A percentile compares a stretch with the other conserved stretches of the same genome.
Conservation (phyloP, 768 basidiomycete species). For the Lactifluus piperatus region DNA sequence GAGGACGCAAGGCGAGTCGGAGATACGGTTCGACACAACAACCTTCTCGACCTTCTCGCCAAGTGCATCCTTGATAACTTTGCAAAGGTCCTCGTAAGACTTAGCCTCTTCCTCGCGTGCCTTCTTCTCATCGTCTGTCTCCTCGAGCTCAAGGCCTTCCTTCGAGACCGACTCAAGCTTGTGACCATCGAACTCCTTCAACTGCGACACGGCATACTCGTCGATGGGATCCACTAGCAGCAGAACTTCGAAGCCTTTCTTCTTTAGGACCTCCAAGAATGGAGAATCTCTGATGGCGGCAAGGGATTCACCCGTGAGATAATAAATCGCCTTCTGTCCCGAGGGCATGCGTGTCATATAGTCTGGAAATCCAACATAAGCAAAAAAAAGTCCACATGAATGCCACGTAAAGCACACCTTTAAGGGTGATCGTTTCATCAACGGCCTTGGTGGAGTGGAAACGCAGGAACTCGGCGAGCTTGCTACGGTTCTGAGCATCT, state of each 20-base stretch:
- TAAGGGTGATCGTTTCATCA: conserved; percentile 89
- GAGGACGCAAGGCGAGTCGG: conserved; percentile 92
- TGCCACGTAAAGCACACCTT: conserved; percentile 46
- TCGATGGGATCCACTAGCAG: conserved; percentile 98
- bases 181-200: conserved; percentile 98
- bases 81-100: conserved; percentile 82
- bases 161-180: conserved; percentile 97
- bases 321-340: conserved; percentile 98
- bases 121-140: conserved; percentile 97
- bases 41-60: conserved; percentile 99
- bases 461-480: conserved; percentile 97
- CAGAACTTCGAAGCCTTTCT: conserved; percentile 98
- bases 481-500: conserved; percentile 97
- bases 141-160: conserved; percentile 98
- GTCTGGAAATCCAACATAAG: conserved; percentile 39
- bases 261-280: conserved; percentile 98
- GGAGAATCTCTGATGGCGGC: conserved; percentile 87
- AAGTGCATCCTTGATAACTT: conserved; percentile 94
- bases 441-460: conserved; percentile 93
- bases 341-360: conserved; percentile 99
- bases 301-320: conserved; percentile 97
- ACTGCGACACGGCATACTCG: conserved; percentile 96
- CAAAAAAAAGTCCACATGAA: background rate
- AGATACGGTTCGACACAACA: conserved; percentile 93
- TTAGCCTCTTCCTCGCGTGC: conserved; percentile 76